These are phyloP conservation scores for Aspergillus sp. DNA, from an alignment of 2,329 filamentous ascomycete species.

Conservation along the genomic window DNA sequence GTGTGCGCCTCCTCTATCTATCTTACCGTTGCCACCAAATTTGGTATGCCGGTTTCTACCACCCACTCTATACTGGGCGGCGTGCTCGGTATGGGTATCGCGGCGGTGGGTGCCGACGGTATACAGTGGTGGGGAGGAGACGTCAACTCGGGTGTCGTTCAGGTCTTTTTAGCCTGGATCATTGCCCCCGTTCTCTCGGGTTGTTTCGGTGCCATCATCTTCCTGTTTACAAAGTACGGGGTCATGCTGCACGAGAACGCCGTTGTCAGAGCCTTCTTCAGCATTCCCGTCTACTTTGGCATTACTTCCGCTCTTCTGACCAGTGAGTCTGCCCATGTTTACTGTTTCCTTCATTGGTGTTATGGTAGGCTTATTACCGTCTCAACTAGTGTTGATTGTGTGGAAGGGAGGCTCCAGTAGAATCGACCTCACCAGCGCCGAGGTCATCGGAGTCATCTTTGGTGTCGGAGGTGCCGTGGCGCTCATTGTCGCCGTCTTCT, in stretches of 20 bases:
- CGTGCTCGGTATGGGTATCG: slow-evolving; percentile 20
- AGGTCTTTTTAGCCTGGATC: slow-evolving; percentile 22
- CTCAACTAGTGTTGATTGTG: slow-evolving; percentile 18
- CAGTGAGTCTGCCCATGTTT: slow-evolving; percentile 5
- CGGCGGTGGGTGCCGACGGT: slow-evolving; percentile 12
- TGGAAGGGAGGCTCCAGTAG: slow-evolving; percentile 19
- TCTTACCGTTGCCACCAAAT: slow-evolving; percentile 14
- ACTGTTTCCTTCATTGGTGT: not conserved
- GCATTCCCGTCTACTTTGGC: slow-evolving; percentile 17
- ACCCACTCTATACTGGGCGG: slow-evolving; percentile 22
- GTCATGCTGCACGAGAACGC: slow-evolving; percentile 13
- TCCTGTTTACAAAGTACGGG: slow-evolving; percentile 17
- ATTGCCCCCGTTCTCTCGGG: slow-evolving; percentile 17
- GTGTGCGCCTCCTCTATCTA: slow-evolving; percentile 15
- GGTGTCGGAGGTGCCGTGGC: slow-evolving; percentile 15
- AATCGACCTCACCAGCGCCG: slow-evolving; percentile 11
- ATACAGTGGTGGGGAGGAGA: slow-evolving; percentile 19
- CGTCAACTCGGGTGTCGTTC: slow-evolving; percentile 20
- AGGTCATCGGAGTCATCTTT: slow-evolving; percentile 14
- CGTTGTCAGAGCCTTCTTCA: slow-evolving; percentile 11
- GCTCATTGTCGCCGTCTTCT: slow-evolving; percentile 7
- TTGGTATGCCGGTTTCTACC: slow-evolving; percentile 20
- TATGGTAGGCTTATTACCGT: not conserved
- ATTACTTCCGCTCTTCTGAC: slow-evolving; percentile 17
- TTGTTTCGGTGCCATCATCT: slow-evolving; percentile 15